Conservation (phyloP, 805 yeast genomes). For the Pichia cabralensis region DNA sequence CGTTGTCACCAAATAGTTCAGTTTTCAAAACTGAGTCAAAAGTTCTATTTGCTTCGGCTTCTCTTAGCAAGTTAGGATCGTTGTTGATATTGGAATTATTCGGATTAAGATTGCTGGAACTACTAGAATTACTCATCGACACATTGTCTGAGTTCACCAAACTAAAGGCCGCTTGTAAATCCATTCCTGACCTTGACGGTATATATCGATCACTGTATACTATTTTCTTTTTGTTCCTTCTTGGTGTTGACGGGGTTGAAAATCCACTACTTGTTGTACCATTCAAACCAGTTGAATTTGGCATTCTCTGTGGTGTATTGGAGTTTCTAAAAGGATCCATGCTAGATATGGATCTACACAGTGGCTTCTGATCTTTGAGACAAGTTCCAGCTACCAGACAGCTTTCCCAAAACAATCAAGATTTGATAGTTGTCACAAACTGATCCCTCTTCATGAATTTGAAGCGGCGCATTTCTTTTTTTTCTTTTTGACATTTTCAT, state of each 20-base stretch:
- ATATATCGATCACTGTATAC: conserved; percentile 78
- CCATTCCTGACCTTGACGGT: conserved; percentile 80
- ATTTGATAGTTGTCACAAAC: too few relatives aligned
- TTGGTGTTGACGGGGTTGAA: conserved; percentile 35
- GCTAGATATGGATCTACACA: too few relatives aligned
- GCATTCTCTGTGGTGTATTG: too few relatives aligned
- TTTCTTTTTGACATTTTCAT: too few relatives aligned
- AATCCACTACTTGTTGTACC: conserved; percentile 20
- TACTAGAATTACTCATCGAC: neutral
- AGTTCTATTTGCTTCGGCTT: conserved; percentile 77
- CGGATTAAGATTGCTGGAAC: neutral
- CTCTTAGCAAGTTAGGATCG: conserved; percentile 59
- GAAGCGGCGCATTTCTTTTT: too few relatives aligned
- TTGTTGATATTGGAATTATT: conserved; percentile 14
- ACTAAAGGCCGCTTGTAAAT: conserved; percentile 76
- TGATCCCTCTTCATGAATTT: too few relatives aligned
- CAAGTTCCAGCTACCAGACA: too few relatives aligned
- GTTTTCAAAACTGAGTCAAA: conserved; percentile 80
- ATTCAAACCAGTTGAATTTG: conserved; percentile 3
- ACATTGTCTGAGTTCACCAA: conserved; percentile 24
- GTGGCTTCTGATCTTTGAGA: too few relatives aligned
- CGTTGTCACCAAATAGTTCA: conserved; percentile 84
- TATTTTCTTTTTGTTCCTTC: conserved; percentile 34
- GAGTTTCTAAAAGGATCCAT: too few relatives aligned
- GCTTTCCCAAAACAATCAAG: too few relatives aligned